Conservation (phyloP, 73 alveolate species). For the Blepharisma stoltei region DNA sequence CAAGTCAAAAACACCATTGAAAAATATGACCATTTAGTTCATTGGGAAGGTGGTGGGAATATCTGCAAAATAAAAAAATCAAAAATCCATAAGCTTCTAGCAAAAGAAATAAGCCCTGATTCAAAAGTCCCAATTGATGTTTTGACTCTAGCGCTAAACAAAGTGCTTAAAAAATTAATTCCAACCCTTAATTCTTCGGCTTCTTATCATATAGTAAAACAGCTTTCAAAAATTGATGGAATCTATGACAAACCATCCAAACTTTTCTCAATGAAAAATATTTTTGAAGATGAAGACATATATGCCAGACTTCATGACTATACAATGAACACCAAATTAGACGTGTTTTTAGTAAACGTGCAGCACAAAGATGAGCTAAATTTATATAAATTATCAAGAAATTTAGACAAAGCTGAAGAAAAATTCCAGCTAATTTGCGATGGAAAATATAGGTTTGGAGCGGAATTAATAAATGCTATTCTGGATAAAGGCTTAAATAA, state of each 20-base stretch:
- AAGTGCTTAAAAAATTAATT: neutral
- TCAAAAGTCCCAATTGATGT: neutral
- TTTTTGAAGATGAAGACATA: neutral
- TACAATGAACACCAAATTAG: neutral
- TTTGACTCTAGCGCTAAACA: neutral
- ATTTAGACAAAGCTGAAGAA: too few relatives aligned
- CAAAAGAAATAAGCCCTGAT: neutral
- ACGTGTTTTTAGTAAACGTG: neutral
- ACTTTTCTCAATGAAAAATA: neutral
- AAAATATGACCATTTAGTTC: conserved; percentile 17
- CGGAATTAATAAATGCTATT: too few relatives aligned
- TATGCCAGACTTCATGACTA: neutral
- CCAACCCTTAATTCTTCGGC: neutral
- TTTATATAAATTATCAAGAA: too few relatives aligned
- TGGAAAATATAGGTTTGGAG: too few relatives aligned
- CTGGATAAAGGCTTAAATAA: too few relatives aligned
- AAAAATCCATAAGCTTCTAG: neutral
- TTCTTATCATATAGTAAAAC: neutral
- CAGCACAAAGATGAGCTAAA: neutral
- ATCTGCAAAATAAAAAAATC: neutral
- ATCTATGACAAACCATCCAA: neutral
- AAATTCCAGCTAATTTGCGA: too few relatives aligned
- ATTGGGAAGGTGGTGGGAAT: conserved; percentile 3
- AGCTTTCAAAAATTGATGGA: neutral
- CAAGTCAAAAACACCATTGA: neutral